phyloP scores from a whole-genome alignment of 2,329 filamentous ascomycete genomes.

The Keithomyces neogunnii region DNA sequence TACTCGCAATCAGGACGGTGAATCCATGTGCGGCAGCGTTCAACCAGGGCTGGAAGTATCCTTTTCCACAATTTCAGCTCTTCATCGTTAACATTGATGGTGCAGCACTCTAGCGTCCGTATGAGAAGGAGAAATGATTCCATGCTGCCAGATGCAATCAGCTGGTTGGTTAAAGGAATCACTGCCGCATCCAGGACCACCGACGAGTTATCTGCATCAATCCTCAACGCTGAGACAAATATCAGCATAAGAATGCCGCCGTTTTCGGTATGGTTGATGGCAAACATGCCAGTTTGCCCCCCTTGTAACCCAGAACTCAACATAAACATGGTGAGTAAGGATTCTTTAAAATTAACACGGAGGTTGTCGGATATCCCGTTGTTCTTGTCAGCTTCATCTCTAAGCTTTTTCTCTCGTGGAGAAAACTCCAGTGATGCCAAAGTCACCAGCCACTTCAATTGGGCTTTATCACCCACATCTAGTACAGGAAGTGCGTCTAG shows the following conservation, averaged over 20 bases:
- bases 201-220: constrained; percentile 33
- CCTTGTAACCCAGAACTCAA: constrained; percentile 35
- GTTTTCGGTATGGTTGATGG: constrained; percentile 25
- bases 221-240: constrained; percentile 31
- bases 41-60: constrained; percentile 32
- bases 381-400: constrained; percentile 16
- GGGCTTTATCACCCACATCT: constrained; percentile 24
- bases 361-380: constrained; percentile 19
- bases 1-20: constrained; percentile 37
- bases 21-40: constrained; percentile 40
- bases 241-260: constrained; percentile 32
- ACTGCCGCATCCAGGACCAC: constrained; percentile 39
- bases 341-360: constrained; percentile 39
- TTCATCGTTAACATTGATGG: constrained; percentile 38
- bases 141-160: constrained; percentile 23
- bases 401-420: constrained; percentile 28
- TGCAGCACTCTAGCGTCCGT: constrained; percentile 26
- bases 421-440: constrained; percentile 33
- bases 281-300: constrained; percentile 34
- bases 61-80: constrained; percentile 49
- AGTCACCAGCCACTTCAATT: constrained; percentile 29
- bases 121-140: constrained; percentile 30
- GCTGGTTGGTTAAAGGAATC: constrained; percentile 30
- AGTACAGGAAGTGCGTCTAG: constrained; percentile 36
- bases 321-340: constrained; percentile 38